Conservation (phyloP, 2,329 filamentous ascomycete genomes). For the Septoria petroselini region DNA sequence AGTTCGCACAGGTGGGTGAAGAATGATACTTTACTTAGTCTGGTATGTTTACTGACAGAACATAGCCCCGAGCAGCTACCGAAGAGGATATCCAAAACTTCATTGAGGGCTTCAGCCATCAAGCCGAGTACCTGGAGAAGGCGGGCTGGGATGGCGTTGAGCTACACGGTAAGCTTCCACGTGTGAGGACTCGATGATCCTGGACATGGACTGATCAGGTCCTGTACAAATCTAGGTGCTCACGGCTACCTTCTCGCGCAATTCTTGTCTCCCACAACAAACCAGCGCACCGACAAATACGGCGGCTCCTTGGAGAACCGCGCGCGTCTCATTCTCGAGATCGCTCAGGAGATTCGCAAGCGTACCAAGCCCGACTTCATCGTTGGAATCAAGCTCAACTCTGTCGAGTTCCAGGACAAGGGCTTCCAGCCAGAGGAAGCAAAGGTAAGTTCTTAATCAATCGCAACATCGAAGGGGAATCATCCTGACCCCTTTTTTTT, state of each 20-base stretch:
- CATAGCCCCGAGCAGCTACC: constrained; percentile 53
- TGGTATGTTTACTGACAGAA: too few species aligned
- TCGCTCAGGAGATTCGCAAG: constrained; percentile 41
- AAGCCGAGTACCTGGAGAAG: constrained; percentile 60
- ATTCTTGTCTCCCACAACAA: constrained; percentile 45
- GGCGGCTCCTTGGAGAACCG: constrained; percentile 45
- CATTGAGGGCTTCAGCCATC: constrained; percentile 61
- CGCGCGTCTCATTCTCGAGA: constrained; percentile 43
- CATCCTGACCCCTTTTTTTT: too few species aligned
- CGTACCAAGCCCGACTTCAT: constrained; percentile 44
- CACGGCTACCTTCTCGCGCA: constrained; percentile 48
- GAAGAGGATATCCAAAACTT: constrained; percentile 55
- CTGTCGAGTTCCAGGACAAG: constrained; percentile 54
- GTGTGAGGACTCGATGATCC: too few species aligned
- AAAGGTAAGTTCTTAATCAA: constrained; percentile 31
- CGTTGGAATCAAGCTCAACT: constrained; percentile 59
- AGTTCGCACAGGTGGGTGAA: constrained; percentile 40
- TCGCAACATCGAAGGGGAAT: too few species aligned
- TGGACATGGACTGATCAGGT: too few species aligned
- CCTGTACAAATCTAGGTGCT: too few species aligned
- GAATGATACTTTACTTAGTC: too few species aligned
- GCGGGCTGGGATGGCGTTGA: constrained; percentile 57
- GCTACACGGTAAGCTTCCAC: too few species aligned
- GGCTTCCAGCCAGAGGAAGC: constrained; percentile 54
- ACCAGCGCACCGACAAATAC: constrained; percentile 45